A percentile compares a stretch with the other conserved stretches of the same genome.
phyloP scores from a whole-genome alignment of 106 monocot genomes.

The Allium fistulosum region DNA sequence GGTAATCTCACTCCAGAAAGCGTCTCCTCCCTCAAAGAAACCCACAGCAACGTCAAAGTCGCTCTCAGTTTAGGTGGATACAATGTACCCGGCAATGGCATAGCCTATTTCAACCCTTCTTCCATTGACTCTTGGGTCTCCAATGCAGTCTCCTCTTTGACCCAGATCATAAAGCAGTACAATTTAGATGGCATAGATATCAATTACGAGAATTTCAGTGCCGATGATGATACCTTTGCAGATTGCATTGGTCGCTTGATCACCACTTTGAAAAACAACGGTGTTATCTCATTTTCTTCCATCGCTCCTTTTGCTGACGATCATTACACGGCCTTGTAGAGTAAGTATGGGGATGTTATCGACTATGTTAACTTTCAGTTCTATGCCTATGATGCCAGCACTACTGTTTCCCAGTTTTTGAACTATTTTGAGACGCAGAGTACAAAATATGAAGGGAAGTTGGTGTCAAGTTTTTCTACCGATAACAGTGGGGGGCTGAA shows the following conservation, averaged over 20 bases:
- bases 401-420: constrained; percentile 23
- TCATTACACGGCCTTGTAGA: constrained; percentile 19
- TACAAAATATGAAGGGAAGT: constrained; percentile 19
- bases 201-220: constrained; percentile 31
- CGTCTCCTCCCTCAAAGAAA: constrained; percentile 7
- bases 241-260: constrained; percentile 18
- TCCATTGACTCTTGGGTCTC: constrained; percentile 25
- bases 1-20: constrained; percentile 8
- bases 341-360: constrained; percentile 24
- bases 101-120: neutral
- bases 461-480: constrained; percentile 18
- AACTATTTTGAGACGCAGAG: constrained; percentile 13
- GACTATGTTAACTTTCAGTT: constrained; percentile 32
- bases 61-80: constrained; percentile 7
- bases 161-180: constrained; percentile 15
- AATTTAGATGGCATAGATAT: constrained; percentile 29
- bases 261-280: constrained; percentile 10
- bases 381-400: constrained; percentile 15
- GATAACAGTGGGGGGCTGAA: constrained; percentile 12
- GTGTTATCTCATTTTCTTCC: constrained; percentile 12
- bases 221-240: constrained; percentile 11
- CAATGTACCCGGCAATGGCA: constrained; percentile 4
- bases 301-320: constrained; percentile 16
- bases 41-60: constrained; percentile 10
- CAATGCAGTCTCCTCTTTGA: constrained; percentile 27